Evolutionary conservation across 441 rosid genomes (phyloP).

Genomic region (Croton setiger): DNA sequence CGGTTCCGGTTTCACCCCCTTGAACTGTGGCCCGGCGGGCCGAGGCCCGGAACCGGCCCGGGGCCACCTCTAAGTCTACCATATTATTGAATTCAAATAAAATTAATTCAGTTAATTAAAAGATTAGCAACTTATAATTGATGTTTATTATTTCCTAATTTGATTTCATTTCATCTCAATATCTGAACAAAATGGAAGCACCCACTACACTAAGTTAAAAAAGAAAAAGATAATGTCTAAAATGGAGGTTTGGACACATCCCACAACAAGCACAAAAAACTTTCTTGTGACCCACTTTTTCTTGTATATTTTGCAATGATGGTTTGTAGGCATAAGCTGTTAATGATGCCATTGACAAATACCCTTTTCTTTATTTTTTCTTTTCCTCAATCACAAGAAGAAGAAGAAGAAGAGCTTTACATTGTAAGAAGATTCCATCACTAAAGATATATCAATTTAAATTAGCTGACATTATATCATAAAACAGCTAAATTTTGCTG

Average conservation of each 20-base stretch:
- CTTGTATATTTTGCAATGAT: slow-evolving; percentile 35
- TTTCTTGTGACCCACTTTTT: slow-evolving; percentile 37
- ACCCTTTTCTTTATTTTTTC: slow-evolving; percentile 20
- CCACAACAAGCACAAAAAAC: slow-evolving; percentile 8
- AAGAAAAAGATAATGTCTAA: slow-evolving; percentile 19
- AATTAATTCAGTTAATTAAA: no score
- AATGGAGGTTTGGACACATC: slow-evolving; percentile 19
- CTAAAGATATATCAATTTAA: slow-evolving; percentile 28
- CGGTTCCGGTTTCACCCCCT: no score
- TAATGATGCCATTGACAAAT: slow-evolving; percentile 43
- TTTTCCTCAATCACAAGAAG: slow-evolving; percentile 30
- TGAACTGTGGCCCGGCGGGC: no score
- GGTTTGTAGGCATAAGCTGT: slow-evolving; percentile 23
- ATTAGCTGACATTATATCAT: slow-evolving; percentile 29
- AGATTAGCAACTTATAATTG: no score
- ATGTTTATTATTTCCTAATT: no score
- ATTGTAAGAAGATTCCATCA: slow-evolving; percentile 54
- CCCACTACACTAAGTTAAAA: slow-evolving; percentile 20
- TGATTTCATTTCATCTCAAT: no score
- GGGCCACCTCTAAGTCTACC: no score
- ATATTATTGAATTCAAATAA: no score
- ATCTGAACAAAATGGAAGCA: not conserved
- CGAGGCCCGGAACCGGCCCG: no score
- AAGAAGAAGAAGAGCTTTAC: slow-evolving; percentile 20
- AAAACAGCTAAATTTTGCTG: slow-evolving; percentile 42